A percentile compares a stretch with the other conserved stretches of the same genome.
Conservation (phyloP, 345 rosid species). For the Euphorbia tirucalli region DNA sequence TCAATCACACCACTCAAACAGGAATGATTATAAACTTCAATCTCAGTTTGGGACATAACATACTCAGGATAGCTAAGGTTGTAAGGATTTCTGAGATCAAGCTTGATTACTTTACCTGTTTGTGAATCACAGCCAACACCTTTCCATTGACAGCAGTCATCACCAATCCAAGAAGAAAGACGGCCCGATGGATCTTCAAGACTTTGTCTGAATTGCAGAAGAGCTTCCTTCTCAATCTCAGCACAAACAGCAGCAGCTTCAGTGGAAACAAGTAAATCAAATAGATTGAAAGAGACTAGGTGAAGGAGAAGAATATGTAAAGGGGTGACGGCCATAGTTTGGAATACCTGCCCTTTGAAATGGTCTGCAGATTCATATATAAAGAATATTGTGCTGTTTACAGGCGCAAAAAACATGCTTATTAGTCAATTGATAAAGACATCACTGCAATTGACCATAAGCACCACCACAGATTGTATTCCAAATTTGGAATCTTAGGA, state of each 20-base stretch:
- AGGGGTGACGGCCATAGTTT: neutral
- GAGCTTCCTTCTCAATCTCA: conserved; percentile 29
- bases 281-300: neutral
- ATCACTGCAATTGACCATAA: neutral
- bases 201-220: conserved; percentile 23
- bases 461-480: too few species aligned
- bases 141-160: conserved; percentile 30
- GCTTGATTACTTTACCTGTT: conserved; percentile 20
- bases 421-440: neutral
- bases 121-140: conserved; percentile 23
- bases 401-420: too few species aligned
- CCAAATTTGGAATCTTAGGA: too few species aligned
- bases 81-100: conserved; percentile 16
- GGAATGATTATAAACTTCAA: neutral
- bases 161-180: conserved; percentile 32
- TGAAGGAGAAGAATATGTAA: neutral
- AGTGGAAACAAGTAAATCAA: neutral
- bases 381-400: neutral
- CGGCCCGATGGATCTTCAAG: conserved; percentile 18
- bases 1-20: conserved; percentile 21
- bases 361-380: neutral
- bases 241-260: neutral
- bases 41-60: neutral
- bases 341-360: neutral
- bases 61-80: conserved; percentile 12